Evolutionary conservation across 2,329 filamentous ascomycete species (phyloP).

Genomic region (Cytospora mali): DNA sequence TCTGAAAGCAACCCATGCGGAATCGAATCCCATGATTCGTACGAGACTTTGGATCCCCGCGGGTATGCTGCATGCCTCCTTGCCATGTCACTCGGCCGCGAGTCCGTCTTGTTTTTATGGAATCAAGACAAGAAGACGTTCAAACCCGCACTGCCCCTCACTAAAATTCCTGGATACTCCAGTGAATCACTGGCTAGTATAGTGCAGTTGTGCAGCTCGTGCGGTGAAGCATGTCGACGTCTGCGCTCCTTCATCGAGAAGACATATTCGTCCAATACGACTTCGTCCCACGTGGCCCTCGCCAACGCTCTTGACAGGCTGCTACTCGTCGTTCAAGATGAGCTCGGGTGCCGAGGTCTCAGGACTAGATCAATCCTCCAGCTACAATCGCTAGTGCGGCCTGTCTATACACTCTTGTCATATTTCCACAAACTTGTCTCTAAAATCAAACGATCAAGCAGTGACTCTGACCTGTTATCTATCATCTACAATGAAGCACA

Average conservation of each 20-base stretch:
- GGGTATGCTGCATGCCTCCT: constrained; percentile 61
- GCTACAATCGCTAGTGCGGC: constrained; percentile 53
- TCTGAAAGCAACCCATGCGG: constrained; percentile 44
- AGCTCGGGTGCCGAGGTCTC: constrained; percentile 48
- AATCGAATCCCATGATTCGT: constrained; percentile 41
- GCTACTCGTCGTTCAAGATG: constrained; percentile 51
- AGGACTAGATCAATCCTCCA: constrained; percentile 53
- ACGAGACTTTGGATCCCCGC: constrained; percentile 49
- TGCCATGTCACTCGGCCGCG: constrained; percentile 69
- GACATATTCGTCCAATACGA: constrained; percentile 48
- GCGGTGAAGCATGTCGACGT: constrained; percentile 50
- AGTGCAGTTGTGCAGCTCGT: constrained; percentile 49
- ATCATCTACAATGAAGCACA: constrained; percentile 64
- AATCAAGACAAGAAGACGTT: constrained; percentile 57
- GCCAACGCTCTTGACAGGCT: constrained; percentile 53
- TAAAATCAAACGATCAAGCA: constrained; percentile 47
- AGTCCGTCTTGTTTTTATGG: constrained; percentile 71
- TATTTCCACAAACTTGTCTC: constrained; percentile 56
- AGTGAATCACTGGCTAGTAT: constrained; percentile 50
- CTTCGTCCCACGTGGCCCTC: constrained; percentile 54
- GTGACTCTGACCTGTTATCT: constrained; percentile 65
- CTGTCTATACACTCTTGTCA: constrained; percentile 50
- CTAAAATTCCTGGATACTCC: constrained; percentile 61
- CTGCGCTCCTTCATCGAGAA: constrained; percentile 51
- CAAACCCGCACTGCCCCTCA: constrained; percentile 45